Base-by-base conservation (phyloP, 176 grass and related monocot genomes). In the Echinochloa phyllopogon region DNA sequence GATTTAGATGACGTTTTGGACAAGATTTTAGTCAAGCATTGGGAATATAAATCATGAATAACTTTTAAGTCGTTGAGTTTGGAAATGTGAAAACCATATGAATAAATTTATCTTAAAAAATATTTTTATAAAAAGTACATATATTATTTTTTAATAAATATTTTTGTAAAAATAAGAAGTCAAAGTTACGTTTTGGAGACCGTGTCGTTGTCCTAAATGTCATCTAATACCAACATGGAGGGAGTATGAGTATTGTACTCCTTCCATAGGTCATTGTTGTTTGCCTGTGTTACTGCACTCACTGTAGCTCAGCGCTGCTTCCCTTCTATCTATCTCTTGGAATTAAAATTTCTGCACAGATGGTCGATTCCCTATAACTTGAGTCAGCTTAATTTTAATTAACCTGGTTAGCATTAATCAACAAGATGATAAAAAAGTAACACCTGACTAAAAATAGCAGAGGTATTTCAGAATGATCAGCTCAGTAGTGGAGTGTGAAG, bases 391-490 rank as follows among this genome's bases (percentile, higher is more conserved):
- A 69, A 13, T 20, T 55, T 8, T 81, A 56, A 29, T 69, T 55
- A 70, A 69, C n/a, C 56, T 50, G 36, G 21, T 18, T 55, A 43
- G 64, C 64, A 64, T 63, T 47, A 48, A 12, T 73, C 13, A 45
- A 43, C 15, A 44, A 77, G 6, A 6, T 27, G 55, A 61, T 44
- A 3, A 44, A 77, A 58, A 77, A 66, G 24, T 24, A 51, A 51
- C 48, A 50, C 47, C 12, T 14, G 17, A 36, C 5, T 20, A 38
- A 50, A 66, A 51, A 17, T 49, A 80, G 51, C 18, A 52, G 27
- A 50, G 6, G 43, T 14, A 72, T 43, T 87, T 74, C 56, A 37
- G 57, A 62, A 69, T 87, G 40, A 23, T 64, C 78, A 74, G 1
- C 50, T 72, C 48, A 40, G 9, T 75, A 49, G 49, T 5, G 17